phyloP scores from a whole-genome alignment of 306 rosid species.

The Citrullus colocynthis region DNA sequence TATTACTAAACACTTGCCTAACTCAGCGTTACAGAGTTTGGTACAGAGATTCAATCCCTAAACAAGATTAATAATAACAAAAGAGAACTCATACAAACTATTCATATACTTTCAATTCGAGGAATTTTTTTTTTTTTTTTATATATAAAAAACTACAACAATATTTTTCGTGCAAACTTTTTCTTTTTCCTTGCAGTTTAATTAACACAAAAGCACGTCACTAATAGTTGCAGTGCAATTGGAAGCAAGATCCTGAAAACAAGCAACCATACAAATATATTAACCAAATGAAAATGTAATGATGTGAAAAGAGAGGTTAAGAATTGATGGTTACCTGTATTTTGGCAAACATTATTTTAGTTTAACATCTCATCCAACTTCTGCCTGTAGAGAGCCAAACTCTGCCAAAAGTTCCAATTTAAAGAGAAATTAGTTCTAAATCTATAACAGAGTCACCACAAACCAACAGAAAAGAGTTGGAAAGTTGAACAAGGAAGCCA shows the following conservation, averaged over 20 bases:
- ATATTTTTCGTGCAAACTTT: background rate
- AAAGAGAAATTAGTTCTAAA: background rate
- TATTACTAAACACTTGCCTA: background rate
- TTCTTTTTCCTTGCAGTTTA: background rate
- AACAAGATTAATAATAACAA: background rate
- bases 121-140: too few species aligned
- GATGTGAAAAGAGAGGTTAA: background rate
- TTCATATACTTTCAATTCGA: background rate
- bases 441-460: background rate
- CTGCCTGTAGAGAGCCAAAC: slow-evolving; percentile 53
- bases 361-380: slow-evolving; percentile 40
- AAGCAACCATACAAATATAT: background rate
- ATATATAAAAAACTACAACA: background rate
- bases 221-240: background rate
- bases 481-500: background rate
- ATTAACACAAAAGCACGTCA: background rate
- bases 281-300: background rate
- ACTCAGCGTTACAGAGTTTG: background rate
- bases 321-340: slow-evolving; percentile 14
- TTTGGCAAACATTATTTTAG: background rate
- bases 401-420: slow-evolving; percentile 21
- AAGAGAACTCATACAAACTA: background rate
- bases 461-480: background rate
- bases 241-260: slow-evolving; percentile 1
- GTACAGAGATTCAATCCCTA: background rate